These are phyloP conservation scores for Coemansia sp. DNA, from an alignment of 192 early-diverging fungal species.

Conservation along the genomic window DNA sequence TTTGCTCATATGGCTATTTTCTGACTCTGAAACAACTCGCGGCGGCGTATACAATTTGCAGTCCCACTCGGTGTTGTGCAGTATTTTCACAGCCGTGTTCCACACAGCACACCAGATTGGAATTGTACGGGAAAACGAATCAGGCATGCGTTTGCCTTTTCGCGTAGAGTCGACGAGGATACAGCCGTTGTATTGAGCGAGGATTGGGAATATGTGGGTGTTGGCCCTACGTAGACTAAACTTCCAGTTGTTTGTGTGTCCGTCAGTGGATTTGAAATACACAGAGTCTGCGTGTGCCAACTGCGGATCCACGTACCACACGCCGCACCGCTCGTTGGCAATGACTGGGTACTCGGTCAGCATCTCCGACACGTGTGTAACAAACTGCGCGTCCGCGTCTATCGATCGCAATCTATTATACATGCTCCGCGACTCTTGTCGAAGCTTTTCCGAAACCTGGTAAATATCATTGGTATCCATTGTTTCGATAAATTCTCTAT, in stretches of 20 bases:
- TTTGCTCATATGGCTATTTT: slow-evolving; percentile 64
- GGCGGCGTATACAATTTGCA: slow-evolving; percentile 62
- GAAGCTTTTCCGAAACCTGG: slow-evolving; percentile 13
- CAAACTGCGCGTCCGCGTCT: slow-evolving; percentile 71
- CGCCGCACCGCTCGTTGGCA: slow-evolving; percentile 84
- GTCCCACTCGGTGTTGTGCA: slow-evolving; percentile 53
- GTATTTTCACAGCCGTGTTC: slow-evolving; percentile 55
- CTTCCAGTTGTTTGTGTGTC: slow-evolving; percentile 80
- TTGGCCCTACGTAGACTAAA: slow-evolving; percentile 81
- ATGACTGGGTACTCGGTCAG: slow-evolving; percentile 62
- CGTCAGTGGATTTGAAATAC: slow-evolving; percentile 95
- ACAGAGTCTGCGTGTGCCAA: slow-evolving; percentile 60
- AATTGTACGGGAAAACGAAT: slow-evolving; percentile 79
- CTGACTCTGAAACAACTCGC: slow-evolving; percentile 62
- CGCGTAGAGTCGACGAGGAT: slow-evolving; percentile 88
- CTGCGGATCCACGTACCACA: slow-evolving; percentile 77
- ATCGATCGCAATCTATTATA: slow-evolving; percentile 80
- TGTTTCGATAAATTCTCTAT: neutral
- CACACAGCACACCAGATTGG: slow-evolving; percentile 87
- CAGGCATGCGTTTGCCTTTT: slow-evolving; percentile 79
- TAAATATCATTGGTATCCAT: slow-evolving; percentile 12
- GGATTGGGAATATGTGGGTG: slow-evolving; percentile 62
- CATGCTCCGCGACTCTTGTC: slow-evolving; percentile 40
- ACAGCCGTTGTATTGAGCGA: slow-evolving; percentile 58
- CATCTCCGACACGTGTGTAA: slow-evolving; percentile 55